These are phyloP conservation scores for Knoxdaviesia proteae DNA, from an alignment of 2,329 filamentous ascomycete species.

Conservation along the genomic window DNA sequence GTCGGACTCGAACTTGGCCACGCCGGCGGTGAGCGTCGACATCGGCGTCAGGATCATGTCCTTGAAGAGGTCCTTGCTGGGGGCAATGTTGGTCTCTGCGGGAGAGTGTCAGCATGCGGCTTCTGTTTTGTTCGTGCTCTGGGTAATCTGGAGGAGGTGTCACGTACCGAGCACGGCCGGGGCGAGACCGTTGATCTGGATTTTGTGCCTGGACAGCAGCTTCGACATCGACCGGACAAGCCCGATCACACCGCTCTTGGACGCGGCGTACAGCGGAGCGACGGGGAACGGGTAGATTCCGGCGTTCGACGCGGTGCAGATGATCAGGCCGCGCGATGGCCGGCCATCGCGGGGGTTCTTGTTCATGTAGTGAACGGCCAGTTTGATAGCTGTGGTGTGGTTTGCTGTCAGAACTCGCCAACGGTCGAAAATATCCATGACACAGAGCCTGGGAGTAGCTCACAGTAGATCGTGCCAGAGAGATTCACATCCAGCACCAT, in stretches of 20 bases:
- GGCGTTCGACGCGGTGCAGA: slow-evolving; percentile 32
- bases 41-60: slow-evolving; percentile 29
- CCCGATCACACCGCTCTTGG: slow-evolving; percentile 26
- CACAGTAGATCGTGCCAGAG: slow-evolving; percentile 22
- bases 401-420: not conserved
- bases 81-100: slow-evolving; percentile 23
- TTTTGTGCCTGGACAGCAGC: slow-evolving; percentile 16
- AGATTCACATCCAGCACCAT: slow-evolving; percentile 17
- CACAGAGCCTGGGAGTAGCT: slow-evolving; percentile 4
- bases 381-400: slow-evolving; percentile 19
- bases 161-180: slow-evolving; percentile 25
- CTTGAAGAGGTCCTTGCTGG: slow-evolving; percentile 20
- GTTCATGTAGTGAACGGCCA: slow-evolving; percentile 27
- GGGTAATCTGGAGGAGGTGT: not conserved
- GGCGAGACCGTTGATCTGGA: slow-evolving; percentile 29
- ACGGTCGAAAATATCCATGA: not conserved
- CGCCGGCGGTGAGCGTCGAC: slow-evolving; percentile 21
- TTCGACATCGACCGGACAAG: slow-evolving; percentile 24
- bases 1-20: slow-evolving; percentile 19
- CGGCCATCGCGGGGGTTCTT: slow-evolving; percentile 15
- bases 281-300: slow-evolving; percentile 29
- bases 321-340: slow-evolving; percentile 20
- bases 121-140: too few species aligned
- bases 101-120: not conserved
- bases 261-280: slow-evolving; percentile 25